A percentile compares a stretch with the other conserved stretches of the same genome.
Conservation (phyloP, 108 stramenopile genomes). For the Pseudonitzschia delicatissima region DNA sequence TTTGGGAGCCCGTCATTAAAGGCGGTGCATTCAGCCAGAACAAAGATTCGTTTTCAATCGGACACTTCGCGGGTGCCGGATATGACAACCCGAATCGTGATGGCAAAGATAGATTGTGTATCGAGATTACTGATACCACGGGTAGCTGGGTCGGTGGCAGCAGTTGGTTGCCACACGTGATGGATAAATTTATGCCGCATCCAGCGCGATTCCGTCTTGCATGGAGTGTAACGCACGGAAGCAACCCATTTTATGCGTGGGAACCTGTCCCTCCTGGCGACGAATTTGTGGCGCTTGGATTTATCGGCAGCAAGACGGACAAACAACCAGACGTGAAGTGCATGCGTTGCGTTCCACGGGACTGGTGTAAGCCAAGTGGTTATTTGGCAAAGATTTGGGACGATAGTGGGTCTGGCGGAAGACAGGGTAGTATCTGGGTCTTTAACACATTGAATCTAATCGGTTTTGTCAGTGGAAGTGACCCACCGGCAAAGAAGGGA, state of each 20-base stretch:
- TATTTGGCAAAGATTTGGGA: constrained; percentile 82
- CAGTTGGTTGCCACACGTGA: constrained; percentile 90
- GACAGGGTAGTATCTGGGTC: constrained; percentile 88
- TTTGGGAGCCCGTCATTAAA: constrained; percentile 86
- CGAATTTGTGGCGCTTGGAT: constrained; percentile 94
- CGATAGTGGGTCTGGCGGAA: constrained; percentile 87
- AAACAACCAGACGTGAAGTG: constrained; percentile 83
- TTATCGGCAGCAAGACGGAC: constrained; percentile 89
- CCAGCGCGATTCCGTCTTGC: constrained; percentile 93
- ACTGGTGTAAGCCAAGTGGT: constrained; percentile 83
- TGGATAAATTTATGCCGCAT: constrained; percentile 89
- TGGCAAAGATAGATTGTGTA: constrained; percentile 65
- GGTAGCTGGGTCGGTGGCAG: constrained; percentile 88
- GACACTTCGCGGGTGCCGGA: constrained; percentile 85
- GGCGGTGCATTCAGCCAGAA: constrained; percentile 73
- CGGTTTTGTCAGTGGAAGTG: constrained; percentile 86
- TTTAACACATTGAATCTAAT: constrained; percentile 82
- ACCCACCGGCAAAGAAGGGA: constrained; percentile 76
- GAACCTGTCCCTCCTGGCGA: constrained; percentile 95
- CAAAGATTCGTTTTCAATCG: constrained; percentile 87
- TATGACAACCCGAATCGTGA: constrained; percentile 87
- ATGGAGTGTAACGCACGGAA: constrained; percentile 92
- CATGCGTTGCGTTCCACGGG: constrained; percentile 90
- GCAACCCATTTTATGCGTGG: constrained; percentile 94
- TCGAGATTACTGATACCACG: constrained; percentile 94